Evolutionary conservation across 768 basidiomycete species (phyloP).

Genomic region (Termitomyces sp.): DNA sequence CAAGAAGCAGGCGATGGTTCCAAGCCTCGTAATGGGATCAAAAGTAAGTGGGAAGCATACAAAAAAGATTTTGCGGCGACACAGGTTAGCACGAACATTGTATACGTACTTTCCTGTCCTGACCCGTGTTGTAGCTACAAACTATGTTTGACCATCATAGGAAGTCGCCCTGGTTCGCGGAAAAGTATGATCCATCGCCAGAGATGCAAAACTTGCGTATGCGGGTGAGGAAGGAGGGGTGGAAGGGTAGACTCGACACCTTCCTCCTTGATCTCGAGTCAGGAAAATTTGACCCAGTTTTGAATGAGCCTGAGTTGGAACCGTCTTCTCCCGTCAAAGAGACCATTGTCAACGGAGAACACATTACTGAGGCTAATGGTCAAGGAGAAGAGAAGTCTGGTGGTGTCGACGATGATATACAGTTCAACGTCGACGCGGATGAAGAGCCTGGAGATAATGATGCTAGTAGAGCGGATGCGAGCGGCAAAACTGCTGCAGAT

Average conservation of each 20-base stretch:
- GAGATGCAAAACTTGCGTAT: conserved; percentile 70
- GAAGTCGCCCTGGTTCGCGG: conserved; percentile 95
- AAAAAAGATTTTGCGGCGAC: conserved; percentile 85
- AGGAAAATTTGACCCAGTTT: conserved; percentile 82
- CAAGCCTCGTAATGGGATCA: conserved; percentile 83
- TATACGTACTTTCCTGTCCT: conserved; percentile 18
- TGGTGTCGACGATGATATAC: conserved; percentile 67
- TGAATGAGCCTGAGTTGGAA: conserved; percentile 57
- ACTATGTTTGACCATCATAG: conserved; percentile 95
- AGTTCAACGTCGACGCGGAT: conserved; percentile 67
- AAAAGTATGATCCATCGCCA: conserved; percentile 84
- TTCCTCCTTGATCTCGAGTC: conserved; percentile 80
- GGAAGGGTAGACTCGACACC: conserved; percentile 66
- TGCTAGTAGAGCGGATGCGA: conserved; percentile 46
- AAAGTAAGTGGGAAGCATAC: conserved; percentile 86
- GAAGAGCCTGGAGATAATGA: conserved; percentile 68
- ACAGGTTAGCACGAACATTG: conserved; percentile 62
- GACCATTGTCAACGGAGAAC: conserved; percentile 38
- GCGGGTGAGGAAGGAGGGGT: conserved; percentile 80
- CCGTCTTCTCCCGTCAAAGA: conserved; percentile 53
- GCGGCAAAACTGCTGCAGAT: conserved; percentile 48
- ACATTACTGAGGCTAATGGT: conserved; percentile 34
- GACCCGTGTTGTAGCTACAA: conserved; percentile 68
- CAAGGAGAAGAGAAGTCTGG: conserved; percentile 51
- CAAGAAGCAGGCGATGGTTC: conserved; percentile 79